Conservation (phyloP, 345 rosid genomes). For the Eutrema heterophyllum region DNA sequence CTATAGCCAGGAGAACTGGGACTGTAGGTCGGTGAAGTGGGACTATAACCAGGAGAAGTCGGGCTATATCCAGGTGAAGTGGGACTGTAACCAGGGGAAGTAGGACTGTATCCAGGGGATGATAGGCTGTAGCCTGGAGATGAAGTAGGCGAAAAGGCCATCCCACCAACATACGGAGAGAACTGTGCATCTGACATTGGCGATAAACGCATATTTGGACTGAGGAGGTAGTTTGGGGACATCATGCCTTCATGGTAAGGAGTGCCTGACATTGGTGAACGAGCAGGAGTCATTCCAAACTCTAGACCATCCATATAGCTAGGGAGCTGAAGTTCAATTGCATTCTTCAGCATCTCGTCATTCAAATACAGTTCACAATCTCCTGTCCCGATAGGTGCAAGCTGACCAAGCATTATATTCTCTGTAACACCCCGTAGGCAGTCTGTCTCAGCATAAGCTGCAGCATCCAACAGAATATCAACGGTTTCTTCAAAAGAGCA, state of each 20-base stretch:
- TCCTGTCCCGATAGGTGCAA: constrained; percentile 96
- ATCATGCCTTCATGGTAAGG: constrained; percentile 96
- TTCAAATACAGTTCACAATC: constrained; percentile 84
- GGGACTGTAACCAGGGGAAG: constrained; percentile 82
- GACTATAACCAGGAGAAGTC: constrained; percentile 77
- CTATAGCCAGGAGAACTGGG: constrained; percentile 87
- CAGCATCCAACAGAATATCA: constrained; percentile 96
- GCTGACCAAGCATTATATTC: constrained; percentile 96
- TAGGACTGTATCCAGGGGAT: constrained; percentile 73
- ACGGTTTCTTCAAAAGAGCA: constrained; percentile 99
- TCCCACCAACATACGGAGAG: constrained; percentile 92
- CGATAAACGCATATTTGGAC: constrained; percentile 77
- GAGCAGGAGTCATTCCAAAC: constrained; percentile 88
- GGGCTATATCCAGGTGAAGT: constrained; percentile 86
- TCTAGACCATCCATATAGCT: constrained; percentile 93
- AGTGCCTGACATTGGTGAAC: constrained; percentile 83
- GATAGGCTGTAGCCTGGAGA: constrained; percentile 87
- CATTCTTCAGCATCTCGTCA: constrained; percentile 96
- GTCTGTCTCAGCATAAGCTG: constrained; percentile 90
- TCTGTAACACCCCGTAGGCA: constrained; percentile 87
- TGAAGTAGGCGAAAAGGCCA: constrained; percentile 81
- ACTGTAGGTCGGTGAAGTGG: constrained; percentile 86
- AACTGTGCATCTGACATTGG: constrained; percentile 82
- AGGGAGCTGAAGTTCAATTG: constrained; percentile 96
- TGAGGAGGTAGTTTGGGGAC: constrained; percentile 83